A percentile compares a stretch with the other conserved stretches of the same genome.
These are phyloP conservation scores for Penicillium psychrofluorescens DNA, from an alignment of 495 filamentous ascomycete genomes.

Conservation along the genomic window DNA sequence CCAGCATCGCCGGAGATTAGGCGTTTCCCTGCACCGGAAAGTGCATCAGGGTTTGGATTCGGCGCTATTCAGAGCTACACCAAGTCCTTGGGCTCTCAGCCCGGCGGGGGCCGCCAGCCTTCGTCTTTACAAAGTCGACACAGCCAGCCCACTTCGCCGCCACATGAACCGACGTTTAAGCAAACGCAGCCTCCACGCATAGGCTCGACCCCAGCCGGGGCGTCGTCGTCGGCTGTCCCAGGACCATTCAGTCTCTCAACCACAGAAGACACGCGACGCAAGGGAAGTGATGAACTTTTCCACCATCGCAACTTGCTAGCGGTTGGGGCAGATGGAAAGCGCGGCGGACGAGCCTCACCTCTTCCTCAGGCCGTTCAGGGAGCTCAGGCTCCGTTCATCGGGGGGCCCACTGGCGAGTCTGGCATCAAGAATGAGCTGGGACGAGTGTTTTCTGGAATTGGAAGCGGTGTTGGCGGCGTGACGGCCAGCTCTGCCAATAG, in stretches of 20 bases:
- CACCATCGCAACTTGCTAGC: slow-evolving; percentile 40
- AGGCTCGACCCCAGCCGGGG: slow-evolving; percentile 11
- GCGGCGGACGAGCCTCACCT: slow-evolving; percentile 58
- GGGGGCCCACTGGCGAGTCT: slow-evolving; percentile 69
- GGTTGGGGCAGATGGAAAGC: slow-evolving; percentile 36
- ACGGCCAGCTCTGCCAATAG: slow-evolving; percentile 45
- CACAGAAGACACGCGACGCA: slow-evolving; percentile 33
- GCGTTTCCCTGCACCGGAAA: slow-evolving; percentile 28
- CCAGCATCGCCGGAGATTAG: slow-evolving; percentile 35
- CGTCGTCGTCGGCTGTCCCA: slow-evolving; percentile 9
- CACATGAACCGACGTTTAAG: slow-evolving; percentile 28
- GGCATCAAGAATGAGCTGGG: slow-evolving; percentile 89
- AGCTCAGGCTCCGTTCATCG: slow-evolving; percentile 69
- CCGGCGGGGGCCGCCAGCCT: slow-evolving; percentile 26
- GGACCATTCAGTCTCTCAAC: slow-evolving; percentile 17
- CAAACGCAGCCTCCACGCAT: slow-evolving; percentile 27
- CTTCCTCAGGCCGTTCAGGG: slow-evolving; percentile 90
- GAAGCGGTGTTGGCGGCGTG: slow-evolving; percentile 69
- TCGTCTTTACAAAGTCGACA: slow-evolving; percentile 30
- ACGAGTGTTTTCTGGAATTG: slow-evolving; percentile 84
- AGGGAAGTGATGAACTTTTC: slow-evolving; percentile 53
- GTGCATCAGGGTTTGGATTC: slow-evolving; percentile 31
- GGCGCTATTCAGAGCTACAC: slow-evolving; percentile 43
- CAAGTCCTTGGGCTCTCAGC: slow-evolving; percentile 38
- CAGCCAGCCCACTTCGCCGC: slow-evolving; percentile 26